Evolutionary conservation across 306 rosid genomes (phyloP).

Genomic region (cucumber (Cucumis sativus)): DNA sequence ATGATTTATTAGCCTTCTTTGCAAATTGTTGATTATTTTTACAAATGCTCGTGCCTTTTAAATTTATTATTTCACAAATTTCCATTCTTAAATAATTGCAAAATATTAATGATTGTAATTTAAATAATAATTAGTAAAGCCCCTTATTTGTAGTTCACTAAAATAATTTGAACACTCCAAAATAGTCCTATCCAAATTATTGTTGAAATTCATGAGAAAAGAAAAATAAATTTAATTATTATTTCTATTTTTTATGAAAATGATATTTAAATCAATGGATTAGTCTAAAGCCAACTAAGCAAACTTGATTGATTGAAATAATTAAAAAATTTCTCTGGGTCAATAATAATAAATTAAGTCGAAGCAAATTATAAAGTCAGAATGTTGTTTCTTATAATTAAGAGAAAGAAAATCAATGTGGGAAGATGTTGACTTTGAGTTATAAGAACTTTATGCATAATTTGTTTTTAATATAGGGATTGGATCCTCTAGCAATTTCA

Average conservation of each 20-base stretch:
- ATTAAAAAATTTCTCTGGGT: background rate
- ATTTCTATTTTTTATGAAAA: background rate
- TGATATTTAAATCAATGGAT: background rate
- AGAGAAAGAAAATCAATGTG: background rate
- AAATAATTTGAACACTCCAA: background rate
- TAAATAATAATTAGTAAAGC: background rate
- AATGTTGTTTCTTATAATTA: background rate
- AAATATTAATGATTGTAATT: background rate
- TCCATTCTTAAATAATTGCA: background rate
- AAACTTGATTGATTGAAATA: background rate
- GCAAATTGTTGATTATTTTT: background rate
- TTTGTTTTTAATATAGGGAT: slow-evolving; percentile 33
- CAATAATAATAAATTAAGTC: background rate
- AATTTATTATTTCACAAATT: background rate
- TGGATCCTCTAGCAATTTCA: slow-evolving; percentile 78
- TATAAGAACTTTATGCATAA: background rate
- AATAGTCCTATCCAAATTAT: background rate
- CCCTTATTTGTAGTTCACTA: background rate
- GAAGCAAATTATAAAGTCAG: background rate
- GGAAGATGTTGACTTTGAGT: background rate
- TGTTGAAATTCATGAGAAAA: too few species aligned
- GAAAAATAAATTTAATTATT: background rate
- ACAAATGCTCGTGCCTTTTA: background rate
- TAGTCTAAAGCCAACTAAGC: background rate
- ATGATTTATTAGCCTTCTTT: background rate